Evolutionary conservation across 805 yeast genomes (phyloP), one percentile per base, ranked within the genome.

Genomic region (Sugiyamaella chiloensis): DNA sequence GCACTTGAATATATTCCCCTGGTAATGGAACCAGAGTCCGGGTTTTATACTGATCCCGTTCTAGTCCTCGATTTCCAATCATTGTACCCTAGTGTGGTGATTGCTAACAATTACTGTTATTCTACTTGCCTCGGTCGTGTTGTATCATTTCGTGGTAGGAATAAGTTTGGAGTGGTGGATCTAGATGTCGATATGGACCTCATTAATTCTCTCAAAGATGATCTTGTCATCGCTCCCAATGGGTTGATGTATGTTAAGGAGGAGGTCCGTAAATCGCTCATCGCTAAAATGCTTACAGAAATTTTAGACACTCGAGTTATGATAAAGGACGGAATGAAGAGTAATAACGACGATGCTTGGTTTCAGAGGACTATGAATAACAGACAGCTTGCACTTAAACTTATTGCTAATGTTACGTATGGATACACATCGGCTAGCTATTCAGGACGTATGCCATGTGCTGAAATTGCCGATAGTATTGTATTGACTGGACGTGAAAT

Each of bases 361-460:
- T 60, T 60, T 30, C 70, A 71, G 26, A 76, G 78, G 47, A 66
- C 85, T 3, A 78, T 85, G 60, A 78, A 87, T 58, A 83, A 85
- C 49, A 72, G 91, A 47, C 99, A 93, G 57, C 63, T 87, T 34
- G 98, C 96, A 0, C 69, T 93, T 52, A 93, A 93, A 60, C 69
- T 91, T 41, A 82, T 89, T 36, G 97, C 99, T 0, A 90, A 89
- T 64, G 99, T 93, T 6, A 91, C 96, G 0, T 93, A 93, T 67
- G 99, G 99, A 0, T 93, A 93, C 61, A 76, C 97, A 0, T 85
- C 96, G 0, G 99, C 99, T 0, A 80, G 96, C 0, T 93, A 85
- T 60, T 87, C 96, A 6, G 99, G 99, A 0, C 71, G 99, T 53
- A 93, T 93, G 99, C 98, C 99, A 0, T 87, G 93, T 58, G 81